Evolutionary conservation across 805 yeast genomes (phyloP), one percentile per base, ranked within the genome.

Genomic region (Wickerhamiella australiensis): DNA sequence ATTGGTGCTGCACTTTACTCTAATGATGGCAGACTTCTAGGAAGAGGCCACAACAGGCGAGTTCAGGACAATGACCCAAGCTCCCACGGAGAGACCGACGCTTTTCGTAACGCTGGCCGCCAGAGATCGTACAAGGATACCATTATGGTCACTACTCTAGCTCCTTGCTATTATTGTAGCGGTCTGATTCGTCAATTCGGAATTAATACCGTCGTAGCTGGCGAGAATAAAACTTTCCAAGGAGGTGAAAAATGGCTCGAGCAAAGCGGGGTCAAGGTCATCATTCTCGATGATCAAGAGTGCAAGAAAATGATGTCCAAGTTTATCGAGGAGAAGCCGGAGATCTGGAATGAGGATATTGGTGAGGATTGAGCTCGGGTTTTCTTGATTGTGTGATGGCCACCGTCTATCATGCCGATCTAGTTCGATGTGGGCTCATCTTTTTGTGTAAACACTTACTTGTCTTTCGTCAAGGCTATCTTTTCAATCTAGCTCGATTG

Each of bases 131-230:
- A 90, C 69, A 83, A 82, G 60, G 74, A 80, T 54, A 82, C 95
- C 57, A 92, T 97, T 20, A 75, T 86, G 76, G 90, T 87, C 68
- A 87, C 96, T 26, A 84, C 96, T 0, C 69, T 90, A 56, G 84
- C 95, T 6, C 96, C 97, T 2, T 90, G 97, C 64, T 75, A 80
- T 57, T 90, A 90, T 96, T 90, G 97, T 64, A 77, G 92, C 3
- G 97, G 97, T 18, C 94, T 96, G 5, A 83, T 90, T 55, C 60
- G 90, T 47, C 71, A 90, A 73, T 90, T 87, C 67, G 95, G 95
- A 37, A 75, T 90, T 57, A 80, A 81, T 59, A 74, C 96, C 55
- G 82, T 85, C 38, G 96, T 90, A 0, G 59, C 87, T 65, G 96
- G 96, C 26, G 98, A 90, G 63, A 87, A 87, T 66, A 76, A 68